Evolutionary conservation across 2,329 filamentous ascomycete species (phyloP), one percentile per base, ranked within the genome.

Genomic region (Ophiobolus disseminans): DNA sequence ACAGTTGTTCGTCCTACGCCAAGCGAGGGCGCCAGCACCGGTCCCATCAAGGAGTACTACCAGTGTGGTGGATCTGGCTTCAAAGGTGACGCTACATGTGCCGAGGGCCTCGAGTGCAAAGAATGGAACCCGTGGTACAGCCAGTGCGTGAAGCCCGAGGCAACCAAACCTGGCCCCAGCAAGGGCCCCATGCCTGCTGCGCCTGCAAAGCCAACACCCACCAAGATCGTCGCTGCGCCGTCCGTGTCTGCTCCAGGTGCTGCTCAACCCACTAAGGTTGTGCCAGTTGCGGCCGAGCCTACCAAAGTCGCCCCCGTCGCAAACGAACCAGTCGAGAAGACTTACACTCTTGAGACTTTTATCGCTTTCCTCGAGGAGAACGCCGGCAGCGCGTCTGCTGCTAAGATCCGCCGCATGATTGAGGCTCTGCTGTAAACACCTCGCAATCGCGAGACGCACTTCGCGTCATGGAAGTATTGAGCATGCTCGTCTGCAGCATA

Each of bases 31-130:
- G 50, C 53, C 20, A 48, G 44, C 36, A 48, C 53, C 11, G 52
- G 50, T 19, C 30, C 42, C 19, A 49, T 60, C 37, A 49, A 58
- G 47, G 56, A 58, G 20, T 68, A 55, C 50, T 56, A 56, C 26
- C 77, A 77, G 57, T 80, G 78, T 54, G 78, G 77, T 59, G 78
- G 78, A 13, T 57, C 65, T 14, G 69, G 63, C 52, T 78, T 63
- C 53, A 73, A 60, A 13, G 77, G 77, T 20, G 47, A 70, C 11
- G 71, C 63, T 0, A 48, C 58, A 20, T 80, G 78, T 45, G 71
- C 68, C 3, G 46, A 62, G 28, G 77, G 76, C 6, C 60, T 57
- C 22, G 63, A 61, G 8, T 80, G 78, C 68, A 68, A 70, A 41
- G 60, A 62, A 4, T 62, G 53, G 48, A 80, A 80, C 67, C 59